phyloP scores from a whole-genome alignment of 495 filamentous ascomycete species.

The Cercophora sp. region DNA sequence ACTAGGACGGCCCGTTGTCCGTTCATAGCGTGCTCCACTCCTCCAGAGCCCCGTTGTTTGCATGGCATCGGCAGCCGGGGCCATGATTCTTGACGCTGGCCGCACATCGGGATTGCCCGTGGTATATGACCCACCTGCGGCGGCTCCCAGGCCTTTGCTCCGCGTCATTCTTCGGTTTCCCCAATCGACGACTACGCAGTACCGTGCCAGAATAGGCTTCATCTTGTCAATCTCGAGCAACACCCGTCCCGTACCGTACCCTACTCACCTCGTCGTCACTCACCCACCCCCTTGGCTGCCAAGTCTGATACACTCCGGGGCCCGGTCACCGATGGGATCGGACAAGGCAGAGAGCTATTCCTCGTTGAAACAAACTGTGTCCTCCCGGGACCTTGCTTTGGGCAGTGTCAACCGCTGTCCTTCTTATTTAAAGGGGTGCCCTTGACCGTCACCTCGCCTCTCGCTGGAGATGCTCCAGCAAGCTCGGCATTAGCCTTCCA shows the following conservation, averaged over 20 bases:
- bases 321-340: neutral
- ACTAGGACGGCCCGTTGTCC: too few relatives aligned
- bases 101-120: conserved; percentile 24
- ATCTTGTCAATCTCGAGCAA: neutral
- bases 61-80: conserved; percentile 1
- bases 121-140: conserved; percentile 20
- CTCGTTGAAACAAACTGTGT: too few relatives aligned
- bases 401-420: too few relatives aligned
- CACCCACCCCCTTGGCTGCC: neutral
- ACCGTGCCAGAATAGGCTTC: conserved; percentile 2
- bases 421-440: too few relatives aligned
- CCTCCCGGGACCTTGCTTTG: too few relatives aligned
- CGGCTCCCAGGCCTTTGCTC: conserved; percentile 15
- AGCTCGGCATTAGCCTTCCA: too few relatives aligned
- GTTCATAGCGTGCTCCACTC: conserved; percentile 4
- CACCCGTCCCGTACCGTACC: neutral
- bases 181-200: conserved; percentile 1
- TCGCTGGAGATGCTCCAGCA: too few relatives aligned
- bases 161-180: conserved; percentile 7
- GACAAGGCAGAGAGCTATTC: neutral
- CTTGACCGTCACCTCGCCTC: too few relatives aligned
- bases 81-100: neutral
- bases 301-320: neutral
- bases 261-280: neutral
- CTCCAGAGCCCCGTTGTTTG: neutral